Evolutionary conservation across 2,329 filamentous ascomycete species (phyloP).

Genomic region (Ceratocystis destructans): DNA sequence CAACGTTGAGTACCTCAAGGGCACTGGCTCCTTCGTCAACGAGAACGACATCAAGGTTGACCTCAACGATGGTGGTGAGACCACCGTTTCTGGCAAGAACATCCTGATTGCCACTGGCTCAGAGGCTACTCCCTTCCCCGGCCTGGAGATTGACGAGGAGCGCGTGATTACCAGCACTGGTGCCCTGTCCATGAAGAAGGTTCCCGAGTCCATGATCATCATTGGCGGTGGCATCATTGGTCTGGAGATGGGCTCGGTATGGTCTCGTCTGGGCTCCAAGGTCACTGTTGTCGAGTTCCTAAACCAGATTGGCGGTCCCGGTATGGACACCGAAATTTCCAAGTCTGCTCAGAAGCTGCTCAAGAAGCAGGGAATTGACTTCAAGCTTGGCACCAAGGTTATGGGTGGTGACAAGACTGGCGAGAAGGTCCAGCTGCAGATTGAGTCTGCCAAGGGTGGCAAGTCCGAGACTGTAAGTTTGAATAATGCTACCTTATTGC

Average conservation of each 20-base stretch:
- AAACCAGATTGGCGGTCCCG: conserved; percentile 88
- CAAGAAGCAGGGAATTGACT: conserved; percentile 92
- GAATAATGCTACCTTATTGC: not conserved
- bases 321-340: conserved; percentile 89
- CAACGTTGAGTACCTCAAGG: conserved; percentile 95
- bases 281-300: conserved; percentile 97
- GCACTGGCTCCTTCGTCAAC: conserved; percentile 71
- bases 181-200: conserved; percentile 74
- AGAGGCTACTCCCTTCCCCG: conserved; percentile 91
- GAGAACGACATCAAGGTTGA: conserved; percentile 87
- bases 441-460: conserved; percentile 90
- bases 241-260: conserved; percentile 95
- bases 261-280: conserved; percentile 84
- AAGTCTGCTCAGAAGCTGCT: conserved; percentile 88
- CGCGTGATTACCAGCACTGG: conserved; percentile 93
- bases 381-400: conserved; percentile 97
- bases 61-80: conserved; percentile 82
- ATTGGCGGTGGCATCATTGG: conserved; percentile 98
- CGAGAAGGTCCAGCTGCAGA: conserved; percentile 63
- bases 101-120: conserved; percentile 94
- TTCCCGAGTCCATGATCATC: conserved; percentile 92
- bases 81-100: conserved; percentile 80
- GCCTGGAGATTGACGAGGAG: conserved; percentile 93
- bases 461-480: conserved; percentile 72
- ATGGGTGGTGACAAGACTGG: conserved; percentile 66